A percentile compares a stretch with the other conserved stretches of the same genome.
Evolutionary conservation across 306 rosid genomes (phyloP).

Genomic region (Gynostemma pentaphyllum): DNA sequence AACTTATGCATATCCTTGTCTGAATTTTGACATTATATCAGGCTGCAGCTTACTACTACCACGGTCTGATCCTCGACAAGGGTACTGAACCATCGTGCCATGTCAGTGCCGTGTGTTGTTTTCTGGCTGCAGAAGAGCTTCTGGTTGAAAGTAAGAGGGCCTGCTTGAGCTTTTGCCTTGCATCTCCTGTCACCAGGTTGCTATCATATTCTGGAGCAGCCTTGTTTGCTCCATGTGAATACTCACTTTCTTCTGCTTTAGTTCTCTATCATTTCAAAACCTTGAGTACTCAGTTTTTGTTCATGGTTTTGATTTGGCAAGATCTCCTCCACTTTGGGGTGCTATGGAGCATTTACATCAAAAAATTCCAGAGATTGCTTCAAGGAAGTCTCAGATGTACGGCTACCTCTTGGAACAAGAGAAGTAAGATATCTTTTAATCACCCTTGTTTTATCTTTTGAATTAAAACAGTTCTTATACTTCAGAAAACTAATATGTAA

Average conservation of each 20-base stretch:
- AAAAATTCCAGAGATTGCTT: slow-evolving; percentile 87
- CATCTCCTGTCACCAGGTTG: slow-evolving; percentile 81
- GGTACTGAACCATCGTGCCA: slow-evolving; percentile 64
- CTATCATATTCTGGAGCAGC: slow-evolving; percentile 1
- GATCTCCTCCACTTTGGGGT: slow-evolving; percentile 90
- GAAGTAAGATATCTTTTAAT: slow-evolving; percentile 39
- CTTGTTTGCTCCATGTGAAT: neutral
- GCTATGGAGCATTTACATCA: slow-evolving; percentile 67
- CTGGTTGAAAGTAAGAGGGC: slow-evolving; percentile 74
- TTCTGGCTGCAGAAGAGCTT: slow-evolving; percentile 88
- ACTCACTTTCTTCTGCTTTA: neutral
- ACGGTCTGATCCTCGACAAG: slow-evolving; percentile 80
- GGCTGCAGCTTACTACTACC: slow-evolving; percentile 96
- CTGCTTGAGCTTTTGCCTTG: slow-evolving; percentile 74
- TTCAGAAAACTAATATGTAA: too few species aligned
- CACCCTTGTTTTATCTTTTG: neutral
- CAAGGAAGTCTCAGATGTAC: slow-evolving; percentile 78
- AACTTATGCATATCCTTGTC: neutral
- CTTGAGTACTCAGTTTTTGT: neutral
- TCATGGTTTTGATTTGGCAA: slow-evolving; percentile 12
- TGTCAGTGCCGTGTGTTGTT: slow-evolving; percentile 61
- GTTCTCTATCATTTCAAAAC: neutral
- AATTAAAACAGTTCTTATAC: too few species aligned
- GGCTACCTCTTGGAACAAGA: slow-evolving; percentile 79
- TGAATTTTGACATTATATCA: slow-evolving; percentile 13